Conservation (phyloP, 331 rosid species). For the Rosa hybrid region DNA sequence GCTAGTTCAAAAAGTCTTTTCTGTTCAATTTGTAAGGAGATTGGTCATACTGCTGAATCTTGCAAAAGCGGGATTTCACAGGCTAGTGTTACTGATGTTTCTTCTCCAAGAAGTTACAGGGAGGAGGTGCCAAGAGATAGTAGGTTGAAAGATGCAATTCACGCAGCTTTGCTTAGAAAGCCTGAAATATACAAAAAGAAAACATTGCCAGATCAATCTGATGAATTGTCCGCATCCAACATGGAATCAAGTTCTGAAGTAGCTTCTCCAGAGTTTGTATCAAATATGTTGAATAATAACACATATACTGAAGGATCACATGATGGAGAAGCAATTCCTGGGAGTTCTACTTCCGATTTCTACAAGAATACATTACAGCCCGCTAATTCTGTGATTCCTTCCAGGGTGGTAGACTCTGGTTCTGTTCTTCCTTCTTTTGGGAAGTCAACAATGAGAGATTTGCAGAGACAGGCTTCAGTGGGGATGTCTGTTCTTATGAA, state of each 20-base stretch:
- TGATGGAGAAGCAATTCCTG: slow-evolving; percentile 35
- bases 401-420: slow-evolving; percentile 38
- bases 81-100: slow-evolving; percentile 48
- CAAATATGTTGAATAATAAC: slow-evolving; percentile 44
- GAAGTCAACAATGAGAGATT: slow-evolving; percentile 46
- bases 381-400: slow-evolving; percentile 32
- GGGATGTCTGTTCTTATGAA: slow-evolving; percentile 40
- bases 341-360: slow-evolving; percentile 37
- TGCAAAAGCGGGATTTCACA: slow-evolving; percentile 42
- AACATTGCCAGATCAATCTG: slow-evolving; percentile 50
- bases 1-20: slow-evolving; percentile 44
- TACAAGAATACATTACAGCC: slow-evolving; percentile 32
- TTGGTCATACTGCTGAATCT: slow-evolving; percentile 56
- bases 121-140: slow-evolving; percentile 57
- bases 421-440: slow-evolving; percentile 35
- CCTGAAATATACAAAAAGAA: slow-evolving; percentile 76
- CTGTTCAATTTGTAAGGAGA: slow-evolving; percentile 68
- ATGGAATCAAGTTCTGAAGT: slow-evolving; percentile 45
- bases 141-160: slow-evolving; percentile 76
- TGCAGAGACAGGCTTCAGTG: slow-evolving; percentile 33
- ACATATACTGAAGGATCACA: slow-evolving; percentile 42
- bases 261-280: slow-evolving; percentile 41
- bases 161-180: slow-evolving; percentile 72
- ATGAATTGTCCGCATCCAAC: slow-evolving; percentile 42
- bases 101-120: slow-evolving; percentile 46